Percentiles rank a stretch among this genome's conserved stretches.
Evolutionary conservation across 148 eudicot genomes (phyloP).

Genomic region (Diospyros lotus): DNA sequence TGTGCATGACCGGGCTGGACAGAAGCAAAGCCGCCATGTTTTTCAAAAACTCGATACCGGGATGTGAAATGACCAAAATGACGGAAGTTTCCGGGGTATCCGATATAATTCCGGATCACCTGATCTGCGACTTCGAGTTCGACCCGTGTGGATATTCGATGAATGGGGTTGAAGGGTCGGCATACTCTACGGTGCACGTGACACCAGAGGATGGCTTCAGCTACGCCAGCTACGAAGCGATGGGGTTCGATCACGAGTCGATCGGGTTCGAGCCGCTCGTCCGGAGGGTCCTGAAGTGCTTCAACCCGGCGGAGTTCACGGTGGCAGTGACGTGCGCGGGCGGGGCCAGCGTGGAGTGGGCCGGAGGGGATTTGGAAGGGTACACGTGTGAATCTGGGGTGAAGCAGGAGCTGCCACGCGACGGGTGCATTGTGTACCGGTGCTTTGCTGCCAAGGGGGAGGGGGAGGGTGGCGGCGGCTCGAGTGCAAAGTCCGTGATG

Average conservation of each 20-base stretch:
- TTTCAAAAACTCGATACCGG: conserved; percentile 20
- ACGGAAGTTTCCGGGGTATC: conserved; percentile 20
- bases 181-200: conserved; percentile 50
- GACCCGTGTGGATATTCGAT: conserved; percentile 62
- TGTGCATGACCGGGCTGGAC: conserved; percentile 52
- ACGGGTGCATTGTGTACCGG: conserved; percentile 14
- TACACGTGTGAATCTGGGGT: conserved; percentile 17
- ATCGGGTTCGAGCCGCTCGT: conserved; percentile 22
- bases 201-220: conserved; percentile 57
- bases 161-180: conserved; percentile 45
- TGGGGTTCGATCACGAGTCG: conserved; percentile 37
- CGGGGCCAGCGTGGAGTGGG: conserved; percentile 5
- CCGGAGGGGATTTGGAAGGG: conserved; percentile 14
- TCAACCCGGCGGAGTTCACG: conserved; percentile 41
- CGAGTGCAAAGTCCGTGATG: neutral
- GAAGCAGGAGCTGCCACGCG: conserved; percentile 22
- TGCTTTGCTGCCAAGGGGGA: conserved; percentile 1
- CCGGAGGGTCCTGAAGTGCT: conserved; percentile 35
- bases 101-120: conserved; percentile 39
- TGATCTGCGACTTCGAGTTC: conserved; percentile 48
- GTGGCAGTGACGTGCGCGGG: conserved; percentile 25
- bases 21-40: conserved; percentile 34
- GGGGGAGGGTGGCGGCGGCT: neutral
- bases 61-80: conserved; percentile 35
- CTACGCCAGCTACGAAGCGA: conserved; percentile 59